Base-by-base conservation (phyloP, 331 rosid genomes). In the Acacia pycnantha region DNA sequence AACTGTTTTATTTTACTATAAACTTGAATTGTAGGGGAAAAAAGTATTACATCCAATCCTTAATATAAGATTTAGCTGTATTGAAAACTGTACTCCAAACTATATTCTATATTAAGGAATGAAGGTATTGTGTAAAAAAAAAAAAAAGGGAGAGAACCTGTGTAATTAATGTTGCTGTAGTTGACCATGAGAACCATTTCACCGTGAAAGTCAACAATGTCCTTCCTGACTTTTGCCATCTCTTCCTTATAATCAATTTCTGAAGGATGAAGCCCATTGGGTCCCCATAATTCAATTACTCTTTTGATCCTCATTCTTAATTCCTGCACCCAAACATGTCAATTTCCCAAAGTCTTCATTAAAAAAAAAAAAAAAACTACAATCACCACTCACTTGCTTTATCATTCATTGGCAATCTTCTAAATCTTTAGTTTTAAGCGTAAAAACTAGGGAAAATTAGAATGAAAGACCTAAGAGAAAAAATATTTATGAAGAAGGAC, bases 191-290 rank as follows among this genome's bases (percentile, higher is more conserved):
- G 96, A 79, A 95, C 98, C 98, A 95, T 95, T 88, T 92, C 96
- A 22, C 97, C 98, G 15, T 95, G 98, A 79, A 95, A 93, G 86
- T 95, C 97, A 88, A 95, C 97, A 37, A 95, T 89, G 47, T 84
- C 87, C 82, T 86, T 90, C 82, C 96, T 89, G 76, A 90, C 87
- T 83, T 92, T 92, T 35, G 76, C 87, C 91, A 89, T 90, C 77
- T 88, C 94, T 6, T 86, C 89, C 48, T 80, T 86, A 51, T 86
- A 89, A 65, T 76, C 43, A 4, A 73, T 35, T 84, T 79, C 81
- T 4, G 91, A 93, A 61, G 92, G 89, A 16, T 69, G 82, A 62
- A 47, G 86, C 4, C 93, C 94, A 65, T 68, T 84, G 19, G 89
- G 87, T 21, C 96, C 93, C 95, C 93, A 92, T 44, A 40, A 67